phyloP scores from a whole-genome alignment of 257 asterid species.

The Echites panduratus region DNA sequence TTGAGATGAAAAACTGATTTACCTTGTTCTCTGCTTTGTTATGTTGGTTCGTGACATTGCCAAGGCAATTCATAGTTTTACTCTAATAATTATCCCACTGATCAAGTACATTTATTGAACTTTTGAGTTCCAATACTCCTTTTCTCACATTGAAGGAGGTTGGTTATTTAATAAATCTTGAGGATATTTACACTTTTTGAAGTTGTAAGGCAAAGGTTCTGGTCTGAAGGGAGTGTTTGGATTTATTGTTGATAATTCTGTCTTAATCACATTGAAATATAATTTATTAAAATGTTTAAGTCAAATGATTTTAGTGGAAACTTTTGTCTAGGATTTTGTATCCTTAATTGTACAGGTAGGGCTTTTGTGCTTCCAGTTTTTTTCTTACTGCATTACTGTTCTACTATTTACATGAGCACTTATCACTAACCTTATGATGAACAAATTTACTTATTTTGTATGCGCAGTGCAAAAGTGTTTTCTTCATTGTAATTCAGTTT shows the following conservation, averaged over 20 bases:
- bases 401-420: not conserved
- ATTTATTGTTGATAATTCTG: not conserved
- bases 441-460: not conserved
- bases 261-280: not conserved
- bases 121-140: not conserved
- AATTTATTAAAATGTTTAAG: not conserved
- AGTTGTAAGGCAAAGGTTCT: not conserved
- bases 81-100: not conserved
- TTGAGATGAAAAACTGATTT: not conserved
- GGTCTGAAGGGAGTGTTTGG: not conserved
- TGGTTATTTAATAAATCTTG: not conserved
- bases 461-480: not conserved
- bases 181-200: too few species aligned
- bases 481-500: not conserved
- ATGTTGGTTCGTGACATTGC: too few species aligned
- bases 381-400: not conserved
- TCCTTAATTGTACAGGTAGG: not conserved
- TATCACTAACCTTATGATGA: not conserved
- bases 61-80: too few species aligned
- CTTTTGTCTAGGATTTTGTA: not conserved
- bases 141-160: not conserved
- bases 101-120: not conserved
- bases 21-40: not conserved
- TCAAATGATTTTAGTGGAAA: not conserved
- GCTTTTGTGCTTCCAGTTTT: not conserved